Conservation (phyloP, 768 basidiomycete species). For the Tulasnella sp. region DNA sequence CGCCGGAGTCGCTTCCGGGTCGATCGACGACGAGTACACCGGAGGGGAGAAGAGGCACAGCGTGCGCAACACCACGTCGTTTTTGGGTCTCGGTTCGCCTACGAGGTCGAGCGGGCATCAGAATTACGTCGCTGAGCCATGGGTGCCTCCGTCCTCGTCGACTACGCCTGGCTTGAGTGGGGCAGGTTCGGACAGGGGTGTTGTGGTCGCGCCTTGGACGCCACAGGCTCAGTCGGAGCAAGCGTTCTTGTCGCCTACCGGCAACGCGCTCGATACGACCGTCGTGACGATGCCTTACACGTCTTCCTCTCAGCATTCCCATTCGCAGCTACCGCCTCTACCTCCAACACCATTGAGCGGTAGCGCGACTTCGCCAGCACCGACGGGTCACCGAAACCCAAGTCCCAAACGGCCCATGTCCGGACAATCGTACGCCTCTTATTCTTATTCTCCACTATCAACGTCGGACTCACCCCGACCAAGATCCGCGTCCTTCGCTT, state of each 20-base stretch:
- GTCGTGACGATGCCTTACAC: neutral
- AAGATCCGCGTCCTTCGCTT: neutral
- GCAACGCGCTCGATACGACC: neutral
- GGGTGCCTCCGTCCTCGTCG: neutral
- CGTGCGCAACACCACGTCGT: neutral
- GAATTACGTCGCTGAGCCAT: conserved; percentile 23
- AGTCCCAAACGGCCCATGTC: neutral
- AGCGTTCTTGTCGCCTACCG: conserved; percentile 23
- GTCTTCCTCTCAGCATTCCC: neutral
- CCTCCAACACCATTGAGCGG: neutral
- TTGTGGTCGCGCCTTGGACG: conserved; percentile 13
- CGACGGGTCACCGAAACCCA: neutral
- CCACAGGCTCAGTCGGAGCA: neutral
- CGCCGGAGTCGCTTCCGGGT: neutral
- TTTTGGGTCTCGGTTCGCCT: neutral
- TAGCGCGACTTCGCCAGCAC: neutral
- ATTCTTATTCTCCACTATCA: neutral
- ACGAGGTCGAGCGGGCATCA: conserved; percentile 16
- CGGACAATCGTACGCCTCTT: neutral
- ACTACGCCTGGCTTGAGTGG: neutral
- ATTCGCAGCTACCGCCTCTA: neutral
- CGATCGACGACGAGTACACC: neutral
- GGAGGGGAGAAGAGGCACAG: neutral
- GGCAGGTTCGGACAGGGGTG: neutral
- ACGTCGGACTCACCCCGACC: neutral